Conservation (phyloP, 345 rosid genomes). For the Hibiscus syriacus region DNA sequence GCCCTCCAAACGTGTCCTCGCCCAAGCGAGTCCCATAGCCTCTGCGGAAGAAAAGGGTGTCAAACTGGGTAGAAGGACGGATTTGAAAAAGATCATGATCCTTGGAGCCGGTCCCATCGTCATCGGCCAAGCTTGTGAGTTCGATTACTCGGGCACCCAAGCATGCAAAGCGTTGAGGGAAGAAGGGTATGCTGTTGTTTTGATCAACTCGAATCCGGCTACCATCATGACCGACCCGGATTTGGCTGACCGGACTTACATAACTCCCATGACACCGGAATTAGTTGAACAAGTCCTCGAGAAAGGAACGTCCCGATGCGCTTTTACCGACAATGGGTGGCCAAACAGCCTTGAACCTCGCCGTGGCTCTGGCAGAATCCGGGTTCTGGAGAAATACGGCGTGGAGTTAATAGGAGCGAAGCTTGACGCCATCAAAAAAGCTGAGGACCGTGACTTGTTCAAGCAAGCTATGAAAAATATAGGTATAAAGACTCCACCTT, state of each 20-base stretch:
- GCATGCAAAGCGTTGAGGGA: constrained; percentile 89
- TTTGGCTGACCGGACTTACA: constrained; percentile 77
- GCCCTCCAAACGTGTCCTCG: neutral
- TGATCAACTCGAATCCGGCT: too few species aligned
- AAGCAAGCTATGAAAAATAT: constrained; percentile 85
- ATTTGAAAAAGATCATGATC: too few species aligned
- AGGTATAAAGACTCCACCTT: constrained; percentile 87
- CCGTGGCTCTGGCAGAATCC: constrained; percentile 76
- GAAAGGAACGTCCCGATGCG: constrained; percentile 93
- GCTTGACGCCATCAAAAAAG: too few species aligned
- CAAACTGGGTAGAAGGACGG: too few species aligned
- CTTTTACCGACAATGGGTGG: constrained; percentile 97
- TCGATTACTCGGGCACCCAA: constrained; percentile 96
- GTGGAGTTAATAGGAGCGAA: constrained; percentile 95
- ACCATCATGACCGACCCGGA: too few species aligned
- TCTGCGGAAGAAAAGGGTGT: neutral
- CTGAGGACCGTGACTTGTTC: constrained; percentile 85
- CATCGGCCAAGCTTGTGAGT: constrained; percentile 99
- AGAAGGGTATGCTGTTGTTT: too few species aligned
- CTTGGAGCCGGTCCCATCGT: too few species aligned
- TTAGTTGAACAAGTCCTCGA: too few species aligned
- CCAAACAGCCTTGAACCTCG: constrained; percentile 90
- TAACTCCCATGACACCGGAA: constrained; percentile 87
- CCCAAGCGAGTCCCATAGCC: too few species aligned
- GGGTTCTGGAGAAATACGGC: constrained; percentile 68